Percentiles rank a stretch among this genome's conserved stretches.
Evolutionary conservation across 2,329 filamentous ascomycete species (phyloP).

Genomic region (Fusarium verrucosum): DNA sequence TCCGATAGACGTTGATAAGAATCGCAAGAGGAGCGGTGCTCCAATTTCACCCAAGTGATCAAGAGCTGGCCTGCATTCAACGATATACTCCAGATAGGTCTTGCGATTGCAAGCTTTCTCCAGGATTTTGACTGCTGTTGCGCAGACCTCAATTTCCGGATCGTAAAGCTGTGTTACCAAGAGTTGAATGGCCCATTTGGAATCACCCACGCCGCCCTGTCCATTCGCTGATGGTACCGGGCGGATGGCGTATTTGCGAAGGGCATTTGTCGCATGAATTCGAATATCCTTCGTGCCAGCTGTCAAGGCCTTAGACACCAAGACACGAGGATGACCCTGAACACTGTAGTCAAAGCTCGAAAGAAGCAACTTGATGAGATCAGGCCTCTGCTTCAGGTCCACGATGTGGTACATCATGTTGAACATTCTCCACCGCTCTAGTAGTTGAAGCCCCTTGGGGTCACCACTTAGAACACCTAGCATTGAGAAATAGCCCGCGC

Average conservation of each 20-base stretch:
- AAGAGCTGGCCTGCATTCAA: conserved; percentile 91
- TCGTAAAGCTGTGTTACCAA: conserved; percentile 99
- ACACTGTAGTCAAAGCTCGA: conserved; percentile 92
- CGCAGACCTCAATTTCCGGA: conserved; percentile 95
- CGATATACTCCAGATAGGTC: conserved; percentile 91
- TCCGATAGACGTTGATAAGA: conserved; percentile 93
- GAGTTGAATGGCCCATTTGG: conserved; percentile 94
- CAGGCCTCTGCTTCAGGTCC: conserved; percentile 88
- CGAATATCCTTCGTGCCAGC: conserved; percentile 91
- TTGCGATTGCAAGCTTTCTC: conserved; percentile 97
- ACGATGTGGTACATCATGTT: conserved; percentile 99
- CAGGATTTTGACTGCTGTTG: conserved; percentile 94
- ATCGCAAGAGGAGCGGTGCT: conserved; percentile 88
- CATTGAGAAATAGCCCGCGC: conserved; percentile 93
- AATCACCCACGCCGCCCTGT: conserved; percentile 65
- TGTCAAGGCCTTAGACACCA: conserved; percentile 93
- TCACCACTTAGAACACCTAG: conserved; percentile 88
- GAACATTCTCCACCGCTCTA: conserved; percentile 97
- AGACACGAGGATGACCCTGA: conserved; percentile 87
- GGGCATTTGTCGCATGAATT: conserved; percentile 85
- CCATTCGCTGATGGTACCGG: conserved; percentile 51
- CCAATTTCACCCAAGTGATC: conserved; percentile 98
- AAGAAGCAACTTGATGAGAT: conserved; percentile 87
- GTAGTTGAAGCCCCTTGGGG: conserved; percentile 82
- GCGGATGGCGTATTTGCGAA: conserved; percentile 83